Evolutionary conservation across 768 basidiomycete genomes (phyloP), one percentile per base, ranked within the genome.

Genomic region (Suillus decipiens): DNA sequence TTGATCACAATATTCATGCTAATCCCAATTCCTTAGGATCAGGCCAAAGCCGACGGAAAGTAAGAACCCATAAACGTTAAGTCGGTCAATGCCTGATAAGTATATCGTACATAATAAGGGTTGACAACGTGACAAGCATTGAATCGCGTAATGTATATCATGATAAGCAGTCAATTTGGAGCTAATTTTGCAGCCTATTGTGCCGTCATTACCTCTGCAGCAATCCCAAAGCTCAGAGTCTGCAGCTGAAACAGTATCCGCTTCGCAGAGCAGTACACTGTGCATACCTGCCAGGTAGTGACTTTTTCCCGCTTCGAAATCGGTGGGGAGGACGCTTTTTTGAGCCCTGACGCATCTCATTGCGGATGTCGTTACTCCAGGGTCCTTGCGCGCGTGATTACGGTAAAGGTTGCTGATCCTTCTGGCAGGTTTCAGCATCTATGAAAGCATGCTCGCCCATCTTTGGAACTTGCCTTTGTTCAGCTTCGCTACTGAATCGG

Each of bases 381-480:
- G 51, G 17, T 53, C 33, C 17, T 19, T 31, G 17, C 15, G 28
- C 28, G 28, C 28, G 28, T 28, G 28, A 3, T 28, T n/a, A n/a
- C n/a, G n/a, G 28, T 28, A 28, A 28, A 28, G 28, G 28, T 28
- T 28, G 28, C 28, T 10, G 28, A 51, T 51, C 50, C 10, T 51
- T 51, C 17, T 53, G 51, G n/a, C 19, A 53, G 19, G 31, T 10
- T 19, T 33, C 50, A 19, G 9, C 31, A 10, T 5, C 8, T 51
- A 53, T 11, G 31, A 51, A 51, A 4, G 8, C 1, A 9, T 31
- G 8, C 17, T 31, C 19, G 31, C 9, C 31, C 50, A 15, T 15
- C 24, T 48, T 51, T 51, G 31, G 50, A 48, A 51, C 50, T 31
- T 51, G 15, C 24, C n/a, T 48, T 45, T 48, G 48, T 48, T 48